phyloP scores from a whole-genome alignment of 2,329 filamentous ascomycete species.

The Aspergillus aculeatus region DNA sequence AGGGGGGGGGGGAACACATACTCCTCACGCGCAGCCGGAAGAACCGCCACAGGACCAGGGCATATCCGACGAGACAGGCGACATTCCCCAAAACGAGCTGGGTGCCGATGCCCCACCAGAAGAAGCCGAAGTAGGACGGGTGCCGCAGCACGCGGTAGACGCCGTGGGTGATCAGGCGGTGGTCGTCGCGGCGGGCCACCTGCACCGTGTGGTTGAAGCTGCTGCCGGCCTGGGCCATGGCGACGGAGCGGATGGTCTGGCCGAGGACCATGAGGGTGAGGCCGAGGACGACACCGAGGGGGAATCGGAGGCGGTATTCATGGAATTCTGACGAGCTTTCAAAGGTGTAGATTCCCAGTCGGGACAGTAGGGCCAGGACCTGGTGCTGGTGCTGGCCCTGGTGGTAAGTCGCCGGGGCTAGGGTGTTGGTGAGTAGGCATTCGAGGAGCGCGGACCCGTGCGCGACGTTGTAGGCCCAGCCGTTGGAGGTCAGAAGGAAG shows the following conservation, averaged over 20 bases:
- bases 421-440: slow-evolving; percentile 50
- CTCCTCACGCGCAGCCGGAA: slow-evolving; percentile 70
- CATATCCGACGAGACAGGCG: slow-evolving; percentile 73
- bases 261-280: slow-evolving; percentile 65
- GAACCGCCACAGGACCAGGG: slow-evolving; percentile 77
- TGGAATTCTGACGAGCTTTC: slow-evolving; percentile 43
- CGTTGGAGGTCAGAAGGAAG: slow-evolving; percentile 84
- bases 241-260: slow-evolving; percentile 72
- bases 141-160: slow-evolving; percentile 77
- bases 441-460: slow-evolving; percentile 74
- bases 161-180: slow-evolving; percentile 78
- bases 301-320: slow-evolving; percentile 20
- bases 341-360: neutral
- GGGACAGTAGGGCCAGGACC: too few relatives aligned
- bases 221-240: slow-evolving; percentile 84
- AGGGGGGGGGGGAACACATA: slow-evolving; percentile 40
- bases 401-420: slow-evolving; percentile 19
- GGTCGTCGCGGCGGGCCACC: slow-evolving; percentile 63
- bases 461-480: slow-evolving; percentile 77
- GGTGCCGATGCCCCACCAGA: slow-evolving; percentile 96
- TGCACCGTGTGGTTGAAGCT: slow-evolving; percentile 92
- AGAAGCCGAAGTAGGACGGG: slow-evolving; percentile 96
- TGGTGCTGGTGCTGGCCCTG: too few relatives aligned
- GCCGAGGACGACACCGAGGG: slow-evolving; percentile 52
- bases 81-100: slow-evolving; percentile 86